phyloP scores from a whole-genome alignment of 768 basidiomycete genomes.

The Termitomyces sp. region DNA sequence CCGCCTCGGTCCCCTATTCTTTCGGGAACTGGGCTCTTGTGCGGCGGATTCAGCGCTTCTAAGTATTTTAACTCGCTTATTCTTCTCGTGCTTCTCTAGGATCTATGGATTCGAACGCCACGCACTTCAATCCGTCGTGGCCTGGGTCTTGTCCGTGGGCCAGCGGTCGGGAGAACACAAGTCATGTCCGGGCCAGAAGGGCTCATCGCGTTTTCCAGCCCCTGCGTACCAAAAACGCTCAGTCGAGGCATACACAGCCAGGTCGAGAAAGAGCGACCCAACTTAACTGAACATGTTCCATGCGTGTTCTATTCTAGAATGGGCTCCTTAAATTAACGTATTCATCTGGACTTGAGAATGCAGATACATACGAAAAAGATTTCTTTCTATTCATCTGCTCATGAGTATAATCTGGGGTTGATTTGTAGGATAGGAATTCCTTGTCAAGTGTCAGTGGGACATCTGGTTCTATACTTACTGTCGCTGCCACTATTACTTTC shows the following conservation, averaged over 20 bases:
- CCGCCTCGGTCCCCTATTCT: constrained; percentile 1
- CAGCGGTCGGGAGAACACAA: constrained; percentile 41
- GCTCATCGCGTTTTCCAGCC: too few relatives aligned
- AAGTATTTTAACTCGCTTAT: neutral
- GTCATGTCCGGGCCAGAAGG: constrained; percentile 27
- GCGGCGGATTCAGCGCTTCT: neutral
- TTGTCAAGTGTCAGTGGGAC: constrained; percentile 24
- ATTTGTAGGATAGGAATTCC: neutral
- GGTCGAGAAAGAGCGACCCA: constrained; percentile 25
- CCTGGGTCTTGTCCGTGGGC: constrained; percentile 39
- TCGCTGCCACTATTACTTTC: constrained; percentile 30
- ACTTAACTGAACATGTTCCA: constrained; percentile 12
- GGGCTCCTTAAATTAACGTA: neutral
- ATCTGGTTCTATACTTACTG: constrained; percentile 25
- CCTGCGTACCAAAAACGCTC: constrained; percentile 30
- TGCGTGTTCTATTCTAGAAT: too few relatives aligned
- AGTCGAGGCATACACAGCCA: constrained; percentile 24
- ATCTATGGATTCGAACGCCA: constrained; percentile 26
- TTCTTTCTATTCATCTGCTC: constrained; percentile 13
- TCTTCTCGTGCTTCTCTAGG: constrained; percentile 15
- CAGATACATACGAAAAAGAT: constrained; percentile 2
- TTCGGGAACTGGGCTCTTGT: neutral
- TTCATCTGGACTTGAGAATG: neutral
- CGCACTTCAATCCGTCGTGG: constrained; percentile 40
- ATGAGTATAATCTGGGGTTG: neutral